Conservation (phyloP, 495 filamentous ascomycete genomes). For the Tuber microsphaerosporum region DNA sequence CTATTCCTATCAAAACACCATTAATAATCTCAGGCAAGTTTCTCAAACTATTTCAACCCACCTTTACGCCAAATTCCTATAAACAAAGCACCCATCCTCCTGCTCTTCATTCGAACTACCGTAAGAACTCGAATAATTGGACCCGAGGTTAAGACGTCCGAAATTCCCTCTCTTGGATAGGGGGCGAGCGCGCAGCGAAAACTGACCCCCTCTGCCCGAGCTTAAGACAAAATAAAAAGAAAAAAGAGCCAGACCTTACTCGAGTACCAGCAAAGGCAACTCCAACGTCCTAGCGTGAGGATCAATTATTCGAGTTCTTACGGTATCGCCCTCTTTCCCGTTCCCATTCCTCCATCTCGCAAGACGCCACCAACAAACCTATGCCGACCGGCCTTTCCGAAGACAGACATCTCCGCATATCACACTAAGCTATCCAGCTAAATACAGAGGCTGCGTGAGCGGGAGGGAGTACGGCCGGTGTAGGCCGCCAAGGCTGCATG, state of each 20-base stretch:
- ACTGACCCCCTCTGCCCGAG: no score
- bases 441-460: constrained; percentile 60
- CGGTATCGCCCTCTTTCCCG: background rate
- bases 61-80: background rate
- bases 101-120: background rate
- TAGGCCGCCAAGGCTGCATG: constrained; percentile 66
- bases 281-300: no score
- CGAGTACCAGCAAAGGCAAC: no score
- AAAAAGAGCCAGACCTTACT: no score
- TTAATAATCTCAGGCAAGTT: background rate
- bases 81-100: background rate
- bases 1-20: background rate
- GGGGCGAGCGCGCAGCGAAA: no score
- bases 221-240: no score
- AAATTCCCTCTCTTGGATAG: no score
- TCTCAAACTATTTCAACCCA: background rate
- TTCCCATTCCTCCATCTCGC: constrained; percentile 53
- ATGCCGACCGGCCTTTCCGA: constrained; percentile 70
- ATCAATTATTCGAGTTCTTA: no score
- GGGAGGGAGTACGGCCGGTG: constrained; percentile 65
- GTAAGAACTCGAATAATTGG: no score
- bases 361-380: constrained; percentile 57
- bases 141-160: no score
- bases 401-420: constrained; percentile 70
- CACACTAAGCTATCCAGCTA: constrained; percentile 69